Evolutionary conservation across 495 filamentous ascomycete genomes (phyloP).

Genomic region (Articulospora tetracladia): DNA sequence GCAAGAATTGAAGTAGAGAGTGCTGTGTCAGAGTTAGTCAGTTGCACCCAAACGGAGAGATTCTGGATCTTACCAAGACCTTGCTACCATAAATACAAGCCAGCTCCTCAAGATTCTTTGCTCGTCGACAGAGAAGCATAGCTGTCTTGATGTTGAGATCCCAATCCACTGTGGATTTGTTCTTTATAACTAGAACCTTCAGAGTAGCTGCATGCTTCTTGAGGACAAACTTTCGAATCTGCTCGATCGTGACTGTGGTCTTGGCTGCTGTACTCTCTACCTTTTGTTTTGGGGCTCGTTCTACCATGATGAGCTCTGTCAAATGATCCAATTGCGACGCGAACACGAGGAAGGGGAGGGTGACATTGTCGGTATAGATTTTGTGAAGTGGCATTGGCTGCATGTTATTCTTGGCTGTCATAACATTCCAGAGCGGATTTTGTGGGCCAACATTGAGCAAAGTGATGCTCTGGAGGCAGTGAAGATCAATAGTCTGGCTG

Average conservation of each 20-base stretch:
- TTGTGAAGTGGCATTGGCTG: constrained; percentile 45
- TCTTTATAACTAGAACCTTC: constrained; percentile 45
- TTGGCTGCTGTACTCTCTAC: constrained; percentile 44
- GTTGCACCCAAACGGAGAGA: not conserved
- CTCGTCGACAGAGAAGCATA: constrained; percentile 42
- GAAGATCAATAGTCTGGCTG: constrained; percentile 47
- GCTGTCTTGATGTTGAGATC: constrained; percentile 48
- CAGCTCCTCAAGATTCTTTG: constrained; percentile 47
- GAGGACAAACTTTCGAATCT: constrained; percentile 47
- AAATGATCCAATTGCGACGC: constrained; percentile 45
- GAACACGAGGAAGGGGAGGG: constrained; percentile 43
- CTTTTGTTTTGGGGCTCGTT: constrained; percentile 43
- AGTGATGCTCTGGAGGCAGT: constrained; percentile 45
- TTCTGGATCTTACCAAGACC: constrained; percentile 40
- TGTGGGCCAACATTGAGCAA: constrained; percentile 60
- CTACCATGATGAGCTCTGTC: constrained; percentile 55
- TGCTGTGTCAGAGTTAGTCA: constrained; percentile 36
- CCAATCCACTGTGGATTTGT: constrained; percentile 46
- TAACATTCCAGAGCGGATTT: constrained; percentile 48
- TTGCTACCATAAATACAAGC: constrained; percentile 45
- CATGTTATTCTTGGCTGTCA: constrained; percentile 46
- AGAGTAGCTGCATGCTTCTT: constrained; percentile 42
- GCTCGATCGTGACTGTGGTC: constrained; percentile 41
- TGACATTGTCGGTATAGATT: constrained; percentile 59
- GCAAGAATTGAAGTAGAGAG: constrained; percentile 46